Base-by-base conservation (phyloP, 352 stramenopile genomes). In the Globisporangium solare region DNA sequence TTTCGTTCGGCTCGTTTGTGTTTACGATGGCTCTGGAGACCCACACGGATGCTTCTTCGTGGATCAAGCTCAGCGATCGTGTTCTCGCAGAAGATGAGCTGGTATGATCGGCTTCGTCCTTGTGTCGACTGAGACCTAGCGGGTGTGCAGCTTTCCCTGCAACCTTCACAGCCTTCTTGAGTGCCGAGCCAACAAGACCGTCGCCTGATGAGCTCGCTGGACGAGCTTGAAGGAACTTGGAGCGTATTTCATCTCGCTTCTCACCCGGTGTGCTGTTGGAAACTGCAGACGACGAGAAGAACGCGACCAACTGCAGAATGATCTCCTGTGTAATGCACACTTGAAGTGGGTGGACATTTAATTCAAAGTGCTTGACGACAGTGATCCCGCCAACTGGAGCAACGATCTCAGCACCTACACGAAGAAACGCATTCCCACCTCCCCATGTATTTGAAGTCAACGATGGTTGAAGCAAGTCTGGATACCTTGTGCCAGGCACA, bases 291-390 rank as follows among this genome's bases (percentile, higher is more conserved):
- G 78, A 63, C 0, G 74, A 65, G 49, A 88, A 83, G 51, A 91
- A 92, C 1, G 65, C 50, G 4, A 87, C 58, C 22, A 92, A 58
- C 45, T 92, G 82, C 17, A 89, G 59, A 31, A 95, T 82, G 13
- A 89, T 67, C 27, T 92, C 80, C 15, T 92, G 81, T 1, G 84
- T 90, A 45, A 95, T 68, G 51, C 81, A 92, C 31, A 95, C 73
- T 61, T 95, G 81, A n/a, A 95, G 73, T 5, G 85, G 85, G 45
- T 91, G 81, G 2, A 92, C 74, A 35, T 95, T 95, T 27, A 95
- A 62, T 63, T 93, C 83, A 60, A 93, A 92, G 69, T 92, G 85
- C 41, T 90, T 75, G 11, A 94, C 68, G 27, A 94, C 54, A 17
- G 74, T 84, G 35, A 83, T 78, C 1, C 66, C 76, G 27, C 66